Evolutionary conservation across 805 yeast species (phyloP).

Genomic region (Metschnikowia baotianmanensis): DNA sequence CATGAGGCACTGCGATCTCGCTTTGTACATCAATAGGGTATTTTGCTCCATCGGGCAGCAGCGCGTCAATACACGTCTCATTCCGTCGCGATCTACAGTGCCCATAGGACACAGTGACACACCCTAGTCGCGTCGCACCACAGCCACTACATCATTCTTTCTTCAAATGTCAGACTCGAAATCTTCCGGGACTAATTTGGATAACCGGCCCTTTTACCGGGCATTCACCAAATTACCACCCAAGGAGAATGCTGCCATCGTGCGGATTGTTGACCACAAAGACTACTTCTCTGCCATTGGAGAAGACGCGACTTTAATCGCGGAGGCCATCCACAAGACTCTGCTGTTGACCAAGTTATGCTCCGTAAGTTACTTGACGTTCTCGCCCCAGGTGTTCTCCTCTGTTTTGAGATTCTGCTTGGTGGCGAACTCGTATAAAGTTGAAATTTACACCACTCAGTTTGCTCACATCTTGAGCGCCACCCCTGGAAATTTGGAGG

Average conservation of each 20-base stretch:
- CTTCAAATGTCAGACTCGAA: constrained; percentile 38
- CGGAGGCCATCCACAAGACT: constrained; percentile 82
- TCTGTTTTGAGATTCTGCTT: constrained; percentile 65
- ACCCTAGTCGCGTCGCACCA: constrained; percentile 10
- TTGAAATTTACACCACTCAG: constrained; percentile 71
- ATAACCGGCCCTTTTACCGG: constrained; percentile 42
- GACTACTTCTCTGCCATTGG: constrained; percentile 76
- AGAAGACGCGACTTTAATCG: constrained; percentile 77
- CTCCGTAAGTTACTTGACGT: constrained; percentile 61
- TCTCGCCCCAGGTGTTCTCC: constrained; percentile 71
- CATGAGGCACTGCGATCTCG: too few relatives aligned
- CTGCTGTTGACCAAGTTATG: constrained; percentile 70
- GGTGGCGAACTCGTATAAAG: constrained; percentile 67
- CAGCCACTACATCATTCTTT: background rate
- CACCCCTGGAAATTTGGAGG: constrained; percentile 87
- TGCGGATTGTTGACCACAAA: constrained; percentile 75
- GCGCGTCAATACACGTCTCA: background rate
- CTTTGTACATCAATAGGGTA: too few relatives aligned
- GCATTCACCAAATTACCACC: constrained; percentile 49
- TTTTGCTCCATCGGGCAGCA: too few relatives aligned
- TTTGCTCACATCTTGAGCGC: constrained; percentile 64
- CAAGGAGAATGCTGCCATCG: constrained; percentile 43
- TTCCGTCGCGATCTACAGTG: background rate
- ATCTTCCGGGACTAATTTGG: constrained; percentile 40
- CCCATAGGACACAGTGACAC: background rate